phyloP scores from a whole-genome alignment of 495 filamentous ascomycete genomes.

The Rhizodiscina lignyota region DNA sequence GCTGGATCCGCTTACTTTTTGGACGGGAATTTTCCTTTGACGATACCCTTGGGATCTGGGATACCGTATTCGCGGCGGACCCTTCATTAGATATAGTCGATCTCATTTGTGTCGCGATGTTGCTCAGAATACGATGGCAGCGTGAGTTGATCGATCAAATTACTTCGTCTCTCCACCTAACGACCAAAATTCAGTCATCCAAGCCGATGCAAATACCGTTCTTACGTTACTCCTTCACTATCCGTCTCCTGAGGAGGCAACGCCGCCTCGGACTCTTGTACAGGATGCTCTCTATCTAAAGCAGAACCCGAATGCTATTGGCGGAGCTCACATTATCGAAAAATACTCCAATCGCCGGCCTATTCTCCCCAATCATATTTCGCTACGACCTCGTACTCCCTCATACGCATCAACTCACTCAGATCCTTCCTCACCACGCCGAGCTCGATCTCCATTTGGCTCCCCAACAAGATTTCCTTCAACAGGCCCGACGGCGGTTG shows the following conservation, averaged over 20 bases:
- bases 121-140: slow-evolving; percentile 82
- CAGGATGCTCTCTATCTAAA: slow-evolving; percentile 77
- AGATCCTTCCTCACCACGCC: slow-evolving; percentile 19
- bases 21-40: slow-evolving; percentile 86
- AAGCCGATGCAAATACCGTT: slow-evolving; percentile 45
- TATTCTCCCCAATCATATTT: too few relatives aligned
- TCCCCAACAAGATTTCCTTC: slow-evolving; percentile 41
- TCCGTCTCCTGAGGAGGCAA: slow-evolving; percentile 36
- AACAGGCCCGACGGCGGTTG: slow-evolving; percentile 28
- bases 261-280: slow-evolving; percentile 63
- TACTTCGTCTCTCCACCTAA: neutral
- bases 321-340: too few relatives aligned
- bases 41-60: slow-evolving; percentile 58
- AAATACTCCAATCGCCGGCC: too few relatives aligned
- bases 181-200: slow-evolving; percentile 39
- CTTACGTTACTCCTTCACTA: slow-evolving; percentile 58
- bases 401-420: too few relatives aligned
- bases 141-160: slow-evolving; percentile 32
- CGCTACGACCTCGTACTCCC: too few relatives aligned
- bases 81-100: slow-evolving; percentile 69
- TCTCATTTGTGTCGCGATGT: slow-evolving; percentile 82
- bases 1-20: slow-evolving; percentile 90
- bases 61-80: slow-evolving; percentile 79
- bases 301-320: slow-evolving; percentile 44
- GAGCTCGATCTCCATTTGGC: slow-evolving; percentile 28